phyloP scores from a whole-genome alignment of 2,329 filamentous ascomycete genomes.

The Penicillium sp. region DNA sequence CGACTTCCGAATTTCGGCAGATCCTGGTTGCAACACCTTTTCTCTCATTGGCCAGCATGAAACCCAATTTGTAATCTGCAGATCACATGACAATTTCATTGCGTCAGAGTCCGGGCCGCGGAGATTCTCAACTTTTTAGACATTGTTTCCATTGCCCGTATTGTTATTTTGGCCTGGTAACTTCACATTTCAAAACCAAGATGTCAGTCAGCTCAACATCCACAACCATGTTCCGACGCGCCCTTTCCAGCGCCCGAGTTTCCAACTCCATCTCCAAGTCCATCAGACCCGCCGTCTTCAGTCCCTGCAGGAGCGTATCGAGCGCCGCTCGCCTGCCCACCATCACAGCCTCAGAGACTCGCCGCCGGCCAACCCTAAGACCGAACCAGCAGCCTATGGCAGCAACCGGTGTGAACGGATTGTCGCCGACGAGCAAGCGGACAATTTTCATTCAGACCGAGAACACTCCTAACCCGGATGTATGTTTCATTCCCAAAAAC shows the following conservation, averaged over 20 bases:
- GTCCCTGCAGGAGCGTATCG: constrained; percentile 41
- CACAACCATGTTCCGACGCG: constrained; percentile 33
- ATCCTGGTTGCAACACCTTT: constrained; percentile 17
- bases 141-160: background rate
- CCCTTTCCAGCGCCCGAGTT: constrained; percentile 26
- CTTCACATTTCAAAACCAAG: background rate
- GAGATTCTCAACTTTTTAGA: constrained; percentile 13
- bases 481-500: constrained; percentile 32
- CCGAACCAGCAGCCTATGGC: constrained; percentile 42
- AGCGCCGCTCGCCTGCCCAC: constrained; percentile 48
- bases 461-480: constrained; percentile 89
- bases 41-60: constrained; percentile 23
- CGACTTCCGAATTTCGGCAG: constrained; percentile 16
- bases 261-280: constrained; percentile 25
- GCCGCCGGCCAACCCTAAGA: constrained; percentile 48
- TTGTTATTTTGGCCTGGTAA: background rate
- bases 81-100: constrained; percentile 32
- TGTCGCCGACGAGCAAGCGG: constrained; percentile 52
- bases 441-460: constrained; percentile 99
- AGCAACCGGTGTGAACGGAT: constrained; percentile 38
- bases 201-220: constrained; percentile 37
- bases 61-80: constrained; percentile 31
- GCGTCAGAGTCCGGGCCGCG: constrained; percentile 31
- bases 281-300: constrained; percentile 30
- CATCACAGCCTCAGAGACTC: constrained; percentile 49